Base-by-base conservation (phyloP, 495 filamentous ascomycete genomes). In the Pyrenopolyporus hunteri region DNA sequence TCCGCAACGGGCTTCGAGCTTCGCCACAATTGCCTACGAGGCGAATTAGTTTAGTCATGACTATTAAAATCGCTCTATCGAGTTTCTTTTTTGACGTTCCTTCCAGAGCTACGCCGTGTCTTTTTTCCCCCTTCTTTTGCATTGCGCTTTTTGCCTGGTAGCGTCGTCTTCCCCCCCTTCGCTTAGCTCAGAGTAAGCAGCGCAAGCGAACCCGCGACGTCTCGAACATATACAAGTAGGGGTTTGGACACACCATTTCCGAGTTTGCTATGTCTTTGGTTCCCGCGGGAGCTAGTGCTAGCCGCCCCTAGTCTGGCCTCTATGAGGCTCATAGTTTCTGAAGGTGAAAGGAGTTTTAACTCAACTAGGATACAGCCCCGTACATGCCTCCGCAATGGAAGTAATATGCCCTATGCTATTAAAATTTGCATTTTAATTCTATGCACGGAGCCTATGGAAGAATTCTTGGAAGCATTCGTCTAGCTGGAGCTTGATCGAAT, bases 141-240 rank as follows among this genome's bases (percentile, higher is more conserved):
- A 29, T 19, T 9, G 35, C 20, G 9, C 29, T 11, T 37, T 31
- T 26, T 53, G 26, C 40, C 42, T 29, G 16, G 50, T 44, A 28
- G 37, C 8, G 51, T 37, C 13, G 17, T 10, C 17, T 32, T 0
- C 22, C 45, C 45, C 43, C 54, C 29, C 55, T 33, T 57, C 35
- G 48, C 49, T 33, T 33, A 35, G 36, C 28, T 31, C 54, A 53
- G 61, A 64, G 61, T 64, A 64, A 64, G 61, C 61, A 63, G 51
- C 45, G 13, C 31, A 22, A 57, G 46, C 40, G 40, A 52, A 23
- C 40, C n/a, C 28, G 20, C 22, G 43, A 26, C 59, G 33, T 47
- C 39, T 39, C 23, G 9, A 44, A 55, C 55, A 33, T 39, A 54
- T 55, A n/a, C n/a, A n/a, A n/a, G 49, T 50, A 48, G 55, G 57